These are phyloP conservation scores for Candolleomyces efflorescens DNA, from an alignment of 768 basidiomycete genomes.

Conservation along the genomic window DNA sequence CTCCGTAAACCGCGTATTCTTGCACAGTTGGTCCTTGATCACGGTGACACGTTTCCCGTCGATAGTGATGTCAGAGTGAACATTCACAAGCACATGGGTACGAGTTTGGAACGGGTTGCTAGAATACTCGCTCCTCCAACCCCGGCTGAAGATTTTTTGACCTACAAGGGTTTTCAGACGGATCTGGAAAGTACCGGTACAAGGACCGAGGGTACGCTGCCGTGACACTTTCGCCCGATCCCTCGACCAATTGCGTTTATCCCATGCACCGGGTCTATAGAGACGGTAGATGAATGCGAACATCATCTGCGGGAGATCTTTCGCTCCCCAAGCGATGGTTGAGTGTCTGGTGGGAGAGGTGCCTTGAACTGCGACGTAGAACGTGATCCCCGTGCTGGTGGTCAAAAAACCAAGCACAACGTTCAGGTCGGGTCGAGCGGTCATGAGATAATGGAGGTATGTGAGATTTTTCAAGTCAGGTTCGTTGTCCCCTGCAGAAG, in stretches of 20 bases:
- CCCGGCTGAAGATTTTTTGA: no score
- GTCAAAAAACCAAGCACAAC: neutral
- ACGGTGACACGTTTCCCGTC: neutral
- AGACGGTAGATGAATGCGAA: conserved; percentile 18
- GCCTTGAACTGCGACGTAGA: neutral
- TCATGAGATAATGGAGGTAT: neutral
- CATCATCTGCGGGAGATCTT: no score
- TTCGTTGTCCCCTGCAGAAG: neutral
- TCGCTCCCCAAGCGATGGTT: no score
- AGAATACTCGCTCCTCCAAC: neutral
- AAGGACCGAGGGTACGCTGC: no score
- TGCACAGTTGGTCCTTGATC: neutral
- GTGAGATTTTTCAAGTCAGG: neutral
- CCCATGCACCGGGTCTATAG: no score
- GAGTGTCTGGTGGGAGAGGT: no score
- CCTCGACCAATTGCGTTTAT: no score
- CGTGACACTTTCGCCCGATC: no score
- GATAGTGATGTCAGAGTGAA: neutral
- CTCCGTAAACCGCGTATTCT: neutral
- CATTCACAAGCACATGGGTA: neutral
- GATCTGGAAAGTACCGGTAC: neutral
- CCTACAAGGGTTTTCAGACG: no score
- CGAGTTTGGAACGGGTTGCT: neutral
- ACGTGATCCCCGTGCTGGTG: neutral
- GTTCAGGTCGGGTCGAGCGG: neutral